Conservation (phyloP, 169 alveolate species). For the Plasmodium relictum region DNA sequence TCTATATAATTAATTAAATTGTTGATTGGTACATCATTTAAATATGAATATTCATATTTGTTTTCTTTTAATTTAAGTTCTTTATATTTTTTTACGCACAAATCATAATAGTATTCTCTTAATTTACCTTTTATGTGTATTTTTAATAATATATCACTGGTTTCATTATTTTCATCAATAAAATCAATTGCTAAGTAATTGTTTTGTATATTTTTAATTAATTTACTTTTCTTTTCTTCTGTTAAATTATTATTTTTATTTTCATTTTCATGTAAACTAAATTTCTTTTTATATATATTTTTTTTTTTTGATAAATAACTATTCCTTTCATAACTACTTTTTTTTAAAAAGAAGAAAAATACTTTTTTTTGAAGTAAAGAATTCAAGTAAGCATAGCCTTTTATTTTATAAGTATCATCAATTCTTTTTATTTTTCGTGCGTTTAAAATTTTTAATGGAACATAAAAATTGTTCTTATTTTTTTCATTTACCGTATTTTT, state of each 20-base stretch:
- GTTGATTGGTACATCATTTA: constrained; percentile 68
- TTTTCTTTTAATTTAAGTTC: constrained; percentile 48
- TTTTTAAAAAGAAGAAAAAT: too few species aligned
- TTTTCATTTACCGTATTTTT: background rate
- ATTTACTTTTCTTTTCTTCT: background rate
- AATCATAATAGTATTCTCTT: constrained; percentile 63
- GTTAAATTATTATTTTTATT: background rate
- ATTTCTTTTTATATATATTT: background rate
- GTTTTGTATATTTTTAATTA: constrained; percentile 22
- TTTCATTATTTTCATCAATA: constrained; percentile 63
- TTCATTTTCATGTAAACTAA: background rate
- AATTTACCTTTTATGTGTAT: constrained; percentile 39
- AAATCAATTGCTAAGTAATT: constrained; percentile 24
- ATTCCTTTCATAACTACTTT: too few species aligned
- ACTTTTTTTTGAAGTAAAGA: too few species aligned
- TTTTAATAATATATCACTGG: constrained; percentile 49
- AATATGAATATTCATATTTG: constrained; percentile 65
- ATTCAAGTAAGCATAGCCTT: too few species aligned
- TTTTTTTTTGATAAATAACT: background rate
- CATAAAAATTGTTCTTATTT: background rate
- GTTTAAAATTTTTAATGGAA: background rate
- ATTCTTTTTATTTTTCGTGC: background rate
- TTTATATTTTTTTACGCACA: constrained; percentile 62
- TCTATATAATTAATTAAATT: constrained; percentile 70
- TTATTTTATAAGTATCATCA: too few species aligned